Evolutionary conservation across 2,329 filamentous ascomycete species (phyloP), one percentile per base, ranked within the genome.

Genomic region (Talaromyces sp.): DNA sequence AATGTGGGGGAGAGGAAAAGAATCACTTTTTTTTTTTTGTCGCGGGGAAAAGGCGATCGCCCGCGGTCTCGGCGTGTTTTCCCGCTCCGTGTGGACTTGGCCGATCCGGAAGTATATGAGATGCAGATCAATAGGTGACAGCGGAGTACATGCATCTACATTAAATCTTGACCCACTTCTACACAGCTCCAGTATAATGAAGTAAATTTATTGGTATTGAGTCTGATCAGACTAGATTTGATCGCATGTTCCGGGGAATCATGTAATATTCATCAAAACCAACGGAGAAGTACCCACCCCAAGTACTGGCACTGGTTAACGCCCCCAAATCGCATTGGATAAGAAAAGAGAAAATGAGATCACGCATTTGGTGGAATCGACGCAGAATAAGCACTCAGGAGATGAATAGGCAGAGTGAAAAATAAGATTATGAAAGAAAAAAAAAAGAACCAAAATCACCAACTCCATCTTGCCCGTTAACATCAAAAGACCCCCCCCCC

Each of bases 401-500:
- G 42, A 37, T 39, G 11, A 54, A 48, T 50, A 49, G 17, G 16
- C n/a, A 17, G 17, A 40, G 24, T 14, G 20, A 37, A 37, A 44
- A 46, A 42, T 22, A 52, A 46, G 36, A 47, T n/a, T n/a, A n/a
- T 41, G 52, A 37, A 27, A 47, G 51, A 47, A 44, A 39, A 43
- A 44, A 57, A 48, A 45, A 44, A 22, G 55, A 47, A 59, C 52
- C 57, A 55, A 51, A 41, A 62, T 63, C 57, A 55, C 59, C 54
- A 62, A 64, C 62, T 64, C 62, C 61, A 61, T 61, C 58, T 49
- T 51, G 62, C 57, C 56, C 55, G 50, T 56, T 56, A 58, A 57
- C 50, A 56, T 49, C 55, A 58, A 58, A 50, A 52, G 32, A 45
- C 57, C 51, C 55, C 40, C 29, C 36, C 19, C 57, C 51, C 55